These are phyloP conservation scores for Volvariella volvacea DNA, from an alignment of 1,284 basidiomycete genomes.

Conservation along the genomic window DNA sequence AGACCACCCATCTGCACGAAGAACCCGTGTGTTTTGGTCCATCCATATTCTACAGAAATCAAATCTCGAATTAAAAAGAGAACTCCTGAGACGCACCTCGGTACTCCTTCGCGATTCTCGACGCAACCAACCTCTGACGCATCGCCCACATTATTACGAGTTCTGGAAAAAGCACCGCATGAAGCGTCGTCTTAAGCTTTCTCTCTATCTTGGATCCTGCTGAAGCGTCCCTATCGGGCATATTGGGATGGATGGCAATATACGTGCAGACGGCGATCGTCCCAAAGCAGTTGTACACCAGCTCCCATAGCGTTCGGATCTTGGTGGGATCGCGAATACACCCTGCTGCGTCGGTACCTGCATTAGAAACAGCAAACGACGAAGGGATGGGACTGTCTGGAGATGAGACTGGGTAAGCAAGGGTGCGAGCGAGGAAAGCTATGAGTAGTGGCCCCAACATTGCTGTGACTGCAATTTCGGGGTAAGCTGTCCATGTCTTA, in stretches of 20 bases:
- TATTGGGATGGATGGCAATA: not conserved
- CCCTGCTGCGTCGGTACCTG: too few relatives aligned
- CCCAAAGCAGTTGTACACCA: not conserved
- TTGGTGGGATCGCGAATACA: too few relatives aligned
- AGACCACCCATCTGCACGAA: conserved; percentile 26
- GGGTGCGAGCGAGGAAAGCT: too few relatives aligned
- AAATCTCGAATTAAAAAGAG: not conserved
- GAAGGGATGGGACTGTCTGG: too few relatives aligned
- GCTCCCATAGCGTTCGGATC: too few relatives aligned
- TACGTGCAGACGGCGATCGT: not conserved
- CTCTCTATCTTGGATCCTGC: not conserved
- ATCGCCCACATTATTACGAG: not conserved
- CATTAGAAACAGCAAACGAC: too few relatives aligned
- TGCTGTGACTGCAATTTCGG: too few relatives aligned
- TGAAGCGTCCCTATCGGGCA: not conserved
- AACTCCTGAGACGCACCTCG: not conserved
- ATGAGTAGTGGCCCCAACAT: too few relatives aligned
- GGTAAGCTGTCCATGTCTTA: too few relatives aligned
- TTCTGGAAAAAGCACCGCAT: not conserved
- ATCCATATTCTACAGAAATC: conserved; percentile 7
- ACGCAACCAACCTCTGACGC: not conserved
- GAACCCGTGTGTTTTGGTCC: conserved; percentile 21
- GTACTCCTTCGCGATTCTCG: not conserved
- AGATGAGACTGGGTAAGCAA: too few relatives aligned
- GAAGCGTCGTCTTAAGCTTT: not conserved